These are phyloP conservation scores for Cyclotella sp. DNA, from an alignment of 108 stramenopile genomes.

Conservation along the genomic window DNA sequence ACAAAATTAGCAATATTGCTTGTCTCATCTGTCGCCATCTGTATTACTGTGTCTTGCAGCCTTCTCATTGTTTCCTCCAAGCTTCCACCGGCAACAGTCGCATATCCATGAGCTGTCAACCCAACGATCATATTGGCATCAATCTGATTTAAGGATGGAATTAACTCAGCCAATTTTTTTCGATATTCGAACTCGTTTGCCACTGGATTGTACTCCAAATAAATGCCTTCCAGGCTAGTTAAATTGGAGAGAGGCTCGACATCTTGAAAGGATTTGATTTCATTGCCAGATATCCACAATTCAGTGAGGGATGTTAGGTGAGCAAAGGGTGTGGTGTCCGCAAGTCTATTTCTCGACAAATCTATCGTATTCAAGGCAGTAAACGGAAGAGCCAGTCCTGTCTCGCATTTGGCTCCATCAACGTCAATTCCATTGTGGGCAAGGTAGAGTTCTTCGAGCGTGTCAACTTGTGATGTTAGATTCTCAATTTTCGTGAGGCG, in stretches of 20 bases:
- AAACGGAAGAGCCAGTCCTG: conserved; percentile 69
- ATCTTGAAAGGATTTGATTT: conserved; percentile 84
- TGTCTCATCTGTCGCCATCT: conserved; percentile 33
- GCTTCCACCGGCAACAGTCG: conserved; percentile 6
- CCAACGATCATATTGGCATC: conserved; percentile 85
- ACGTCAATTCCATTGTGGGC: conserved; percentile 93
- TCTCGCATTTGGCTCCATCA: conserved; percentile 63
- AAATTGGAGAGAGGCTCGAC: conserved; percentile 57
- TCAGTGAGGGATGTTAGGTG: conserved; percentile 84
- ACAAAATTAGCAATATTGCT: too few relatives aligned
- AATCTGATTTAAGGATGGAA: conserved; percentile 85
- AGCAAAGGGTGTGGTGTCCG: conserved; percentile 69
- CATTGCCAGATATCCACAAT: conserved; percentile 97
- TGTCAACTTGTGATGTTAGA: conserved; percentile 62
- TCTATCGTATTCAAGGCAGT: conserved; percentile 72
- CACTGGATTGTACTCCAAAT: conserved; percentile 97
- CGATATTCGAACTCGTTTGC: conserved; percentile 90
- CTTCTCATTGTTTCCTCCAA: conserved; percentile 48
- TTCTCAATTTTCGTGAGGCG: conserved; percentile 87
- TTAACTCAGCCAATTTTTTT: conserved; percentile 72
- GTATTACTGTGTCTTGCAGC: conserved; percentile 44
- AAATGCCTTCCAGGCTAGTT: conserved; percentile 84
- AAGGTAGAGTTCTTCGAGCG: conserved; percentile 96
- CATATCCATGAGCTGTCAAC: conserved; percentile 21
- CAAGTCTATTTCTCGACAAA: conserved; percentile 83